Conservation (phyloP, 495 filamentous ascomycete species). For the Clavariopsis aquatica region DNA sequence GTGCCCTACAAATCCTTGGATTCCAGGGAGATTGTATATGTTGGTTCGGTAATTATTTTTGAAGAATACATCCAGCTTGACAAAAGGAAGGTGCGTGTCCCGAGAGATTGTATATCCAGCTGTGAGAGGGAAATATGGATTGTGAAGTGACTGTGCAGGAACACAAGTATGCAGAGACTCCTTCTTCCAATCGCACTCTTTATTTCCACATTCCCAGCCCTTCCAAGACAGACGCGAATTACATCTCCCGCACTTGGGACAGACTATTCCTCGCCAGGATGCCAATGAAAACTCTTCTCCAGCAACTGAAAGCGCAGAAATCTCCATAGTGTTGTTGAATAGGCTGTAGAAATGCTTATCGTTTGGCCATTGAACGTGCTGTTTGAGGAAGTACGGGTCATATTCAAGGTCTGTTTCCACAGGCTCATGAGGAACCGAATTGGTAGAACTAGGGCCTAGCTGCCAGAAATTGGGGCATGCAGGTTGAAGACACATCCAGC, state of each 20-base stretch:
- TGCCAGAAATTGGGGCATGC: constrained; percentile 62
- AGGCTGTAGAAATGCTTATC: constrained; percentile 47
- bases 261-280: constrained; percentile 69
- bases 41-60: constrained; percentile 44
- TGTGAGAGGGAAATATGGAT: constrained; percentile 41
- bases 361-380: constrained; percentile 45
- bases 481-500: constrained; percentile 71
- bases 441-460: constrained; percentile 23
- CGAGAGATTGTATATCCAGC: constrained; percentile 24
- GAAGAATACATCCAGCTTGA: constrained; percentile 45
- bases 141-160: constrained; percentile 45
- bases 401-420: constrained; percentile 51
- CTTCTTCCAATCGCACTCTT: constrained; percentile 52
- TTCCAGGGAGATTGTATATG: constrained; percentile 41
- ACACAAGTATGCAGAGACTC: constrained; percentile 44
- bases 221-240: constrained; percentile 63
- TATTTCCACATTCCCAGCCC: constrained; percentile 62
- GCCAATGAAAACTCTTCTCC: constrained; percentile 44
- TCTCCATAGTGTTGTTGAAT: constrained; percentile 46
- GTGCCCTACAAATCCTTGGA: constrained; percentile 63
- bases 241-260: constrained; percentile 67
- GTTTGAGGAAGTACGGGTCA: constrained; percentile 58
- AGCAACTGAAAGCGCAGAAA: constrained; percentile 41
- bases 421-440: constrained; percentile 26
- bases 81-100: constrained; percentile 40